Evolutionary conservation across 1,139 yeast species (phyloP).

Genomic region (Pichia sp.): DNA sequence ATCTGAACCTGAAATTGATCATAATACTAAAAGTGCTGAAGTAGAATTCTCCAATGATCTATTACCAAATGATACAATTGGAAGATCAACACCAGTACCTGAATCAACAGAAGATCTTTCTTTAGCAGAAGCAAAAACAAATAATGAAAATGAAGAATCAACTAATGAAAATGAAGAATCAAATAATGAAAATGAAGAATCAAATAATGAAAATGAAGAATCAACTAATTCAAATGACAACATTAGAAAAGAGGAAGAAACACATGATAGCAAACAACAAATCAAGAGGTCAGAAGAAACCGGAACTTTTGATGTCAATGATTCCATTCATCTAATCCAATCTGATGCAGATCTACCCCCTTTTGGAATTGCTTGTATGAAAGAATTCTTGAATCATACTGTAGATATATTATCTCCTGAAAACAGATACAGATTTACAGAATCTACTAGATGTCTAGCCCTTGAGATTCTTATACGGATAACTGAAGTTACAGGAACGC

Average conservation of each 20-base stretch:
- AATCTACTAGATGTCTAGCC: constrained; percentile 79
- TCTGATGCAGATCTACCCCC: constrained; percentile 36
- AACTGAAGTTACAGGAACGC: constrained; percentile 72
- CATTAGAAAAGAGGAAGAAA: neutral
- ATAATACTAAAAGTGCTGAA: constrained; percentile 25
- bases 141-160: neutral
- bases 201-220: neutral
- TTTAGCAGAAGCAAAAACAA: neutral
- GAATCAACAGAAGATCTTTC: constrained; percentile 2
- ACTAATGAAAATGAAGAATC: neutral
- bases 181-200: neutral
- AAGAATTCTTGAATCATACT: constrained; percentile 64
- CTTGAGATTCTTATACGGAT: constrained; percentile 68
- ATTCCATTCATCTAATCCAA: constrained; percentile 3
- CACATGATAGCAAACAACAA: constrained; percentile 3
- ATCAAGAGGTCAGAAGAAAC: too few relatives aligned
- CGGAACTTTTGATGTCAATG: neutral
- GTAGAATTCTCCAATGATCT: constrained; percentile 24
- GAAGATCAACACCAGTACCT: constrained; percentile 21
- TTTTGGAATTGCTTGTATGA: constrained; percentile 60
- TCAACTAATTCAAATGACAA: neutral
- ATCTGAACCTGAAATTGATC: constrained; percentile 25
- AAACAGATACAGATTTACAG: constrained; percentile 79
- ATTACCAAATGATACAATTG: constrained; percentile 28
- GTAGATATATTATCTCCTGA: constrained; percentile 82